Base-by-base conservation (phyloP, 495 filamentous ascomycete species). In the Aspergillus panamensis region DNA sequence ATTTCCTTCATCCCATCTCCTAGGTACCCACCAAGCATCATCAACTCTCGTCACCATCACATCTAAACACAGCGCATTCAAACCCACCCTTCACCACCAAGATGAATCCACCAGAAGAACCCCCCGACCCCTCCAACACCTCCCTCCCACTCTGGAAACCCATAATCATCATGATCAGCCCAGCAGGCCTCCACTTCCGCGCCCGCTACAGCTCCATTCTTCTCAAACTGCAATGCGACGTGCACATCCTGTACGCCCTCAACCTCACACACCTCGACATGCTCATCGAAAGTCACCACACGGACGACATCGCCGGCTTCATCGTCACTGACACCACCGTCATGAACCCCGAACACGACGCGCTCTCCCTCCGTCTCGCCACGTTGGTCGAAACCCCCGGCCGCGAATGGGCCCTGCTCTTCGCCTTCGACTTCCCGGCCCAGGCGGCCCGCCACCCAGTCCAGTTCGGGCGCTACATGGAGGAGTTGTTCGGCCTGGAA, bases 351-450 rank as follows among this genome's bases (percentile, higher is more conserved):
- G 39, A 57, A 17, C 12, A 57, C 17, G 20, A 53, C 12, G 32
- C 17, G 8, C 40, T 35, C 52, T 56, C 48, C 29, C 25, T 12
- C 33, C 51, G 32, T 8, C 31, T 12, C 40, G 13, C 30, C 3
- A 37, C 29, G 33, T 6, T 25, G 32, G 8, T n/a, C 47, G 21
- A 21, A 35, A 48, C 16, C 42, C 32, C 20, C 16, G 42, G 37
- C 43, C 14, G 30, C 43, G 45, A 62, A 29, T 59, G 47, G 40
- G 40, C 57, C 2, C 9, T 63, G 32, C 3, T 60, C 16, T 60
- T 63, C 9, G 61, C 61, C 0, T 53, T 63, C 49, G 48, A 56
- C 14, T 63, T 63, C 48, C 57, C 61, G 1, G 6, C 25, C n/a
- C 43, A 57, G 8, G 61, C 57, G n/a, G 31, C 48, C 3, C 43